These are phyloP conservation scores for Aspergillus biplanus DNA, from an alignment of 495 filamentous ascomycete species.

Conservation along the genomic window DNA sequence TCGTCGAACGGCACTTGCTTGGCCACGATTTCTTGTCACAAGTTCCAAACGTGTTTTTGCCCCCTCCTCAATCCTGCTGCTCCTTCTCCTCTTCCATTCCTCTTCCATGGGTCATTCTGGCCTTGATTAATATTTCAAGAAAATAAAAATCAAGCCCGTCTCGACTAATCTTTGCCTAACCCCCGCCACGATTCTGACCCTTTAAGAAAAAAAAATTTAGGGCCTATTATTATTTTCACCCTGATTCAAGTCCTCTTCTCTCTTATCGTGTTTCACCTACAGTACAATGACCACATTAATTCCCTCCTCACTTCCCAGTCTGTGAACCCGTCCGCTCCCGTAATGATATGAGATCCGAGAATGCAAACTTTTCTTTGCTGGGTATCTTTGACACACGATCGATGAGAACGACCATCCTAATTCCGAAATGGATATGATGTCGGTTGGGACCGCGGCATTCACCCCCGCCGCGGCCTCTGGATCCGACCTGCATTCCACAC, in stretches of 20 bases:
- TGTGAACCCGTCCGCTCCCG: slow-evolving; percentile 12
- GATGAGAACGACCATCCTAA: slow-evolving; percentile 31
- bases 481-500: slow-evolving; percentile 45
- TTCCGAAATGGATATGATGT: slow-evolving; percentile 41
- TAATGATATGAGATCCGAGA: slow-evolving; percentile 28
- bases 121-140: background rate
- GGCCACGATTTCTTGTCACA: background rate
- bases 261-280: slow-evolving; percentile 14
- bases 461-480: slow-evolving; percentile 35
- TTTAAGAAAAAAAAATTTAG: background rate
- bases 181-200: slow-evolving; percentile 4
- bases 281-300: slow-evolving; percentile 17
- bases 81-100: slow-evolving; percentile 7
- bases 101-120: slow-evolving; percentile 9
- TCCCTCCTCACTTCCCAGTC: slow-evolving; percentile 1
- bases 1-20: background rate
- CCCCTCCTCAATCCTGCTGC: background rate
- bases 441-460: slow-evolving; percentile 34
- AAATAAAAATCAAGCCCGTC: background rate
- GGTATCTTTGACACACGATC: slow-evolving; percentile 30
- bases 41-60: background rate
- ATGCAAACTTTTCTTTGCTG: slow-evolving; percentile 35
- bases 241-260: background rate
- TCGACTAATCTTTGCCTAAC: slow-evolving; percentile 8
- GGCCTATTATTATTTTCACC: background rate